These are phyloP conservation scores for Rhizopogon sp. DNA, from an alignment of 768 basidiomycete genomes.

Conservation along the genomic window DNA sequence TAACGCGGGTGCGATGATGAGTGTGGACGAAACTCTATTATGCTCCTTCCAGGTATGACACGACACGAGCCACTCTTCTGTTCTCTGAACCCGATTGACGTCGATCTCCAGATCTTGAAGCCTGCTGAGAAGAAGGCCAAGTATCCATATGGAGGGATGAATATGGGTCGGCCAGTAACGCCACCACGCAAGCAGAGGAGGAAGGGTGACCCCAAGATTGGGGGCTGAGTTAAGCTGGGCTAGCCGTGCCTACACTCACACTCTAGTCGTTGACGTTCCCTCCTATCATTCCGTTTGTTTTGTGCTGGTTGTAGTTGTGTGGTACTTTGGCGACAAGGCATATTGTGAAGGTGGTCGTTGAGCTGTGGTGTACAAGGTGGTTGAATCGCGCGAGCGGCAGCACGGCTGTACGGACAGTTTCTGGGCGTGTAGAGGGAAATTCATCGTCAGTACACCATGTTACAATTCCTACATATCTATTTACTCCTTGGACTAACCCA, in stretches of 20 bases:
- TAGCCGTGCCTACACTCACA: conserved; percentile 20
- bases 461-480: conserved; percentile 29
- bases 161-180: conserved; percentile 84
- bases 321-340: conserved; percentile 1
- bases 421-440: conserved; percentile 15
- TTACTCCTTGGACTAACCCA: conserved; percentile 22
- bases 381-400: conserved; percentile 10
- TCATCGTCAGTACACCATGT: conserved; percentile 7
- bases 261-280: conserved; percentile 25
- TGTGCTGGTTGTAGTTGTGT: conserved; percentile 5
- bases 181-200: conserved; percentile 98
- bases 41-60: conserved; percentile 92
- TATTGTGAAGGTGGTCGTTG: not conserved
- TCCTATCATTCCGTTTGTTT: conserved; percentile 21
- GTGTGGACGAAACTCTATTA: conserved; percentile 93
- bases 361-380: conserved; percentile 2
- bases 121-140: conserved; percentile 99
- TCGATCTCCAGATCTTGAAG: conserved; percentile 76
- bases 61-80: conserved; percentile 12
- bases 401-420: conserved; percentile 18
- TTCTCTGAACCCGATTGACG: not conserved
- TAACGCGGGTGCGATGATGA: conserved; percentile 99
- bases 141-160: conserved; percentile 84
- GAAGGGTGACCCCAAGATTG: conserved; percentile 72
- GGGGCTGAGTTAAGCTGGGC: conserved; percentile 29